These are phyloP conservation scores for Casuarina cunninghamiana DNA, from an alignment of 306 rosid species.

Conservation along the genomic window DNA sequence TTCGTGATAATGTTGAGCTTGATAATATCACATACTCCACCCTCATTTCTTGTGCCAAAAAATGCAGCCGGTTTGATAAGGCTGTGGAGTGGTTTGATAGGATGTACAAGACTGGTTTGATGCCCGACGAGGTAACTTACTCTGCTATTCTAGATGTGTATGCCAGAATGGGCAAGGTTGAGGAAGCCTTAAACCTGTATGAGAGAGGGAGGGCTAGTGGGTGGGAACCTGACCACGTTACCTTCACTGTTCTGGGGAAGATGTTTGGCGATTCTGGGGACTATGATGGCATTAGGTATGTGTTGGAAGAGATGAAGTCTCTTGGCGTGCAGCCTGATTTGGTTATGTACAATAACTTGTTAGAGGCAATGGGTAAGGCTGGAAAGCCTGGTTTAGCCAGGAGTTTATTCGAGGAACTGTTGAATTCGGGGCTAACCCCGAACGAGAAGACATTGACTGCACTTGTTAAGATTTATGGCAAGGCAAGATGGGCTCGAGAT, in stretches of 20 bases:
- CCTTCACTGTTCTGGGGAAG: conserved; percentile 85
- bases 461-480: conserved; percentile 84
- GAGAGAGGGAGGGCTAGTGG: conserved; percentile 93
- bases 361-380: conserved; percentile 95
- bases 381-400: conserved; percentile 93
- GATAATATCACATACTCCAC: conserved; percentile 93
- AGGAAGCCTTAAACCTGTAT: conserved; percentile 76
- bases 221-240: conserved; percentile 79
- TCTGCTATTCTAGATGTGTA: conserved; percentile 89
- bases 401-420: conserved; percentile 80
- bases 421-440: conserved; percentile 65
- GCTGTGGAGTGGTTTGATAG: conserved; percentile 95
- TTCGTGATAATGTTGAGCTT: conserved; percentile 48
- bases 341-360: conserved; percentile 85
- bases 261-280: conserved; percentile 98
- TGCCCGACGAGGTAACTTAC: conserved; percentile 98
- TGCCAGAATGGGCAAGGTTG: conserved; percentile 79
- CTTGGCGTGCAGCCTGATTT: conserved; percentile 76
- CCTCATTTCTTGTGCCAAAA: conserved; percentile 77
- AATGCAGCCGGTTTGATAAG: conserved; percentile 61
- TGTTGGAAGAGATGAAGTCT: conserved; percentile 84
- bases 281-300: conserved; percentile 83
- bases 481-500: conserved; percentile 88
- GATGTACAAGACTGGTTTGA: conserved; percentile 88
- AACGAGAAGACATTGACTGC: conserved; percentile 86